A percentile compares a stretch with the other conserved stretches of the same genome.
phyloP scores from a whole-genome alignment of 2,329 filamentous ascomycete genomes.

The Didymella segeticola region DNA sequence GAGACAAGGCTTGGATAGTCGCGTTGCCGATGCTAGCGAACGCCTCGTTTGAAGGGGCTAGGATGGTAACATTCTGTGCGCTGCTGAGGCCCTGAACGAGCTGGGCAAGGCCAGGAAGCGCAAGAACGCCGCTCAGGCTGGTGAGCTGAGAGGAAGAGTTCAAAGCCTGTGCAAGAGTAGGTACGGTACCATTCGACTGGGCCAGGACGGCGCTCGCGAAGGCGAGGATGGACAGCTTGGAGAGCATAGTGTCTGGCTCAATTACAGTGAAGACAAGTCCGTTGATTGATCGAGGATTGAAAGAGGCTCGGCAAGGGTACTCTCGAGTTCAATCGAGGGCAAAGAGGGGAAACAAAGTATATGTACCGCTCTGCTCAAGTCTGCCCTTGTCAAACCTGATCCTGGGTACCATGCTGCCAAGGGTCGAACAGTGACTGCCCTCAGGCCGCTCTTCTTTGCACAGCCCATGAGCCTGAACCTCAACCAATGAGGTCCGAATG shows the following conservation, averaged over 20 bases:
- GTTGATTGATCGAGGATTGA: neutral
- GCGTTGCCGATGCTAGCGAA: constrained; percentile 50
- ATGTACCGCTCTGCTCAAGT: constrained; percentile 21
- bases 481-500: constrained; percentile 23
- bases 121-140: constrained; percentile 47
- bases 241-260: constrained; percentile 43
- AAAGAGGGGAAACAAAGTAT: constrained; percentile 23
- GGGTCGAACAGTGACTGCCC: constrained; percentile 15
- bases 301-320: neutral
- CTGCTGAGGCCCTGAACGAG: constrained; percentile 48
- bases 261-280: neutral
- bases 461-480: constrained; percentile 11
- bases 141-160: constrained; percentile 35
- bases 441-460: constrained; percentile 16
- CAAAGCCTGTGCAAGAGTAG: constrained; percentile 28
- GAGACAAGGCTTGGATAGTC: constrained; percentile 35
- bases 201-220: constrained; percentile 45
- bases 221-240: constrained; percentile 48
- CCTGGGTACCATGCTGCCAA: constrained; percentile 24
- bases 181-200: constrained; percentile 25
- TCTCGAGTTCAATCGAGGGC: neutral
- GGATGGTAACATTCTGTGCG: constrained; percentile 62
- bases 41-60: constrained; percentile 64
- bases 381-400: constrained; percentile 9
- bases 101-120: constrained; percentile 36